Conservation (phyloP, 441 rosid genomes). For the Kokia cookei region DNA sequence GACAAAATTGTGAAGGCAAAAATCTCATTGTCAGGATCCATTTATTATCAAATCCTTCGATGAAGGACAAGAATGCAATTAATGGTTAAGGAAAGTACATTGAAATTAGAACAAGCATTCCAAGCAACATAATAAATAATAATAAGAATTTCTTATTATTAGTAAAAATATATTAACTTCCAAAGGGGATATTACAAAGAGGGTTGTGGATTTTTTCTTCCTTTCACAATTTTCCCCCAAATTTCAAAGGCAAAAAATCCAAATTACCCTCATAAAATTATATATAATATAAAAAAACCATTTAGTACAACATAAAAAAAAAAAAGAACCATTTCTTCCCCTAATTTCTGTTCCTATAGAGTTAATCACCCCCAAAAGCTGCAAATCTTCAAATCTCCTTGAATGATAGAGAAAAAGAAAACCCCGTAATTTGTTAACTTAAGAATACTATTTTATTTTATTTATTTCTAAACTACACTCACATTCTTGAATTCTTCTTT, state of each 20-base stretch:
- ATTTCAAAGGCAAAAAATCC: not conserved
- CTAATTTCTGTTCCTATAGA: not conserved
- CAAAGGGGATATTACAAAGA: conserved; percentile 6
- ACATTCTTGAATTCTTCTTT: conserved; percentile 13
- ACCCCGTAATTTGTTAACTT: not conserved
- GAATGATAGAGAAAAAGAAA: not conserved
- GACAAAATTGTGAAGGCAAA: too few relatives aligned
- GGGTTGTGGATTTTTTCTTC: conserved; percentile 2
- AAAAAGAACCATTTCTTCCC: not conserved
- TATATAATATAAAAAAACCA: not conserved
- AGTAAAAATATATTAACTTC: not conserved
- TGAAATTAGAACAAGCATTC: not conserved
- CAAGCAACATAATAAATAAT: not conserved
- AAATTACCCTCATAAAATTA: not conserved
- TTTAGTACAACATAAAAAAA: conserved; percentile 6
- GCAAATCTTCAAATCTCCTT: conserved; percentile 13
- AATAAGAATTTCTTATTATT: conserved; percentile 1
- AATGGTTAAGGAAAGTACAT: not conserved
- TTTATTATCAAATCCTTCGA: too few relatives aligned
- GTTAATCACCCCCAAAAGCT: conserved; percentile 3
- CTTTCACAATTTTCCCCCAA: not conserved
- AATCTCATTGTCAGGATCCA: too few relatives aligned
- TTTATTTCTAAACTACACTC: conserved; percentile 11
- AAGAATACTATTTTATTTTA: conserved; percentile 4
- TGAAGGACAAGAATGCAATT: not conserved